phyloP scores from a whole-genome alignment of 192 early-diverging fungal species.

The Chytriomyces sp. region DNA sequence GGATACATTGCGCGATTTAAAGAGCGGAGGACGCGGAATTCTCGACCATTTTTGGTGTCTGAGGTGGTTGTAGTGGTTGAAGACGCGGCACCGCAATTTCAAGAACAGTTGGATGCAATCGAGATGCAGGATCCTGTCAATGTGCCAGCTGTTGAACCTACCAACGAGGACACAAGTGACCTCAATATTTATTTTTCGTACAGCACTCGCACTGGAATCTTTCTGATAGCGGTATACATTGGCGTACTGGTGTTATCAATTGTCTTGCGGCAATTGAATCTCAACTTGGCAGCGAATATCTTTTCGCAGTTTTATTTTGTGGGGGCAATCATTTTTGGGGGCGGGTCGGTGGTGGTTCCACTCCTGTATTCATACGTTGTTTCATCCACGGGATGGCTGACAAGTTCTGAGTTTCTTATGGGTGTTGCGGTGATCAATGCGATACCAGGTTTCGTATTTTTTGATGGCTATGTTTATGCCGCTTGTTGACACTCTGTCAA shows the following conservation, averaged over 20 bases:
- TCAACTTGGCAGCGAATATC: constrained; percentile 43
- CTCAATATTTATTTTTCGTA: constrained; percentile 17
- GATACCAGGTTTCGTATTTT: constrained; percentile 61
- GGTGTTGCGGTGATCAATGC: constrained; percentile 66
- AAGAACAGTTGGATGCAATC: background rate
- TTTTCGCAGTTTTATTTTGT: constrained; percentile 63
- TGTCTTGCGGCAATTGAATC: constrained; percentile 21
- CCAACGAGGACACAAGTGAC: background rate
- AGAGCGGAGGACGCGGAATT: background rate
- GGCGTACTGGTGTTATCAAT: constrained; percentile 18
- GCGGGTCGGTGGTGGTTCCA: constrained; percentile 69
- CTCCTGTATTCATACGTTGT: constrained; percentile 55
- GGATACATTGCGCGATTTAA: background rate
- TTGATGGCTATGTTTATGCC: constrained; percentile 60
- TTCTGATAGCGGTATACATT: constrained; percentile 56
- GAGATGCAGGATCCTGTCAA: too few relatives aligned
- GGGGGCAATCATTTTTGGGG: constrained; percentile 67
- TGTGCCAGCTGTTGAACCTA: background rate
- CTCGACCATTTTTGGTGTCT: too few relatives aligned
- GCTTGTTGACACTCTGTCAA: background rate
- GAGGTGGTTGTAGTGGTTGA: background rate
- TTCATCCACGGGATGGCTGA: constrained; percentile 50
- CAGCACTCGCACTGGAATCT: background rate
- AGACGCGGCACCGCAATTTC: background rate
- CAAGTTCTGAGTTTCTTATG: constrained; percentile 62